Evolutionary conservation across 192 early-diverging fungal species (phyloP).

Genomic region (Mortierella hygrophila): DNA sequence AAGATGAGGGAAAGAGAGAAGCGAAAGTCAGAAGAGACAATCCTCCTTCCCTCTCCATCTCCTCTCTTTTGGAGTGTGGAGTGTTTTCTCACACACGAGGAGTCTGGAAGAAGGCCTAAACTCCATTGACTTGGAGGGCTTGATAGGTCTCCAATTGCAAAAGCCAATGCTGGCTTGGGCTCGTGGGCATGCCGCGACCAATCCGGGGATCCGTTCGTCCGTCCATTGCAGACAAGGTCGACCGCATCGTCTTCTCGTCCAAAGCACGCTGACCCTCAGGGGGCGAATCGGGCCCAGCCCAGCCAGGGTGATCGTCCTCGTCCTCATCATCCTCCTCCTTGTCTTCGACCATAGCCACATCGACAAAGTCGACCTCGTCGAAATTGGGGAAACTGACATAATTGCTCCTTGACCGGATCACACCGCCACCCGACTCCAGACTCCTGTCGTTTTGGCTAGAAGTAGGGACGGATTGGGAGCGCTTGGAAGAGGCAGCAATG

Average conservation of each 20-base stretch:
- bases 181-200: slow-evolving; percentile 34
- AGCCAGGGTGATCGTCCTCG: slow-evolving; percentile 27
- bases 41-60: not conserved
- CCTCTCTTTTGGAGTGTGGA: not conserved
- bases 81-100: slow-evolving; percentile 2
- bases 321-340: slow-evolving; percentile 48
- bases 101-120: slow-evolving; percentile 1
- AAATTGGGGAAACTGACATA: slow-evolving; percentile 56
- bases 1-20: not conserved
- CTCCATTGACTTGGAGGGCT: slow-evolving; percentile 23
- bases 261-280: slow-evolving; percentile 23
- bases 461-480: not conserved
- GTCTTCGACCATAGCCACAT: slow-evolving; percentile 50
- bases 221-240: not conserved
- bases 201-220: not conserved
- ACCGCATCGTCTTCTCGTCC: slow-evolving; percentile 28
- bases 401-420: slow-evolving; percentile 46
- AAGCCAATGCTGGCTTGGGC: slow-evolving; percentile 48
- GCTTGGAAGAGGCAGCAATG: slow-evolving; percentile 35
- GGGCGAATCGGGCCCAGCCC: slow-evolving; percentile 38
- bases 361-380: slow-evolving; percentile 54
- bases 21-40: not conserved
- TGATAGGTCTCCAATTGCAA: slow-evolving; percentile 41
- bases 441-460: not conserved
- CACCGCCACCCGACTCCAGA: not conserved